Base-by-base conservation (phyloP, 2,329 filamentous ascomycete species). In the Aureobasidium melanogenum region DNA sequence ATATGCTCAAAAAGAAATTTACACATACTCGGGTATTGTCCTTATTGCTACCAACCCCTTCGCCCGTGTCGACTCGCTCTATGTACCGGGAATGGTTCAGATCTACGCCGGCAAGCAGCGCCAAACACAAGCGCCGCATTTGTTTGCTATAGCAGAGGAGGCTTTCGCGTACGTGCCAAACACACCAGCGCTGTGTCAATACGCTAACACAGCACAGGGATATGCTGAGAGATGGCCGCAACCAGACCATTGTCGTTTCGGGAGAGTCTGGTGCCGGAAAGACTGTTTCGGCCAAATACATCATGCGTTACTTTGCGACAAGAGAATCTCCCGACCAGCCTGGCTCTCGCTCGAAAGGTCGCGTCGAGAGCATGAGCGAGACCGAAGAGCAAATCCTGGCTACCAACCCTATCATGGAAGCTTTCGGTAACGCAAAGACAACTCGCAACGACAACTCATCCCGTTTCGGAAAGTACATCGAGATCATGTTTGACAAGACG, bases 331-430 rank as follows among this genome's bases (percentile, higher is more conserved):
- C 94, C 61, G 91, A 95, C 69, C 89, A 92, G 73, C 88, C 91
- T 17, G 87, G 88, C 52, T 87, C 85, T 65, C 86, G 89, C 69
- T 82, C 82, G 60, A 94, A 90, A 76, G 89, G 90, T 64, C 80
- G 85, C 69, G 78, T 78, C 41, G 85, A 87, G 69, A 88, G 87
- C 66, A 97, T 97, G 87, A 97, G 92, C 74, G 90, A 97, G 79
- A 99, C 94, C 1, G 94, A 99, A 77, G 93, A 99, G 79, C 92
- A 96, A 74, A 99, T 99, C 72, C 79, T 99, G 67, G 94, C 94
- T 32, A 99, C 94, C 59, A 99, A 99, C 74, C 94, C 94, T 41
- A 96, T 99, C 73, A 99, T 99, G 94, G 94, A 99, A 84, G 93
- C 94, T 36, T 99, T 99, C 72, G 94, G 94, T 74, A 99, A 99